Conservation (phyloP, 2,329 filamentous ascomycete species). For the Pseudocercospora macadamiae region DNA sequence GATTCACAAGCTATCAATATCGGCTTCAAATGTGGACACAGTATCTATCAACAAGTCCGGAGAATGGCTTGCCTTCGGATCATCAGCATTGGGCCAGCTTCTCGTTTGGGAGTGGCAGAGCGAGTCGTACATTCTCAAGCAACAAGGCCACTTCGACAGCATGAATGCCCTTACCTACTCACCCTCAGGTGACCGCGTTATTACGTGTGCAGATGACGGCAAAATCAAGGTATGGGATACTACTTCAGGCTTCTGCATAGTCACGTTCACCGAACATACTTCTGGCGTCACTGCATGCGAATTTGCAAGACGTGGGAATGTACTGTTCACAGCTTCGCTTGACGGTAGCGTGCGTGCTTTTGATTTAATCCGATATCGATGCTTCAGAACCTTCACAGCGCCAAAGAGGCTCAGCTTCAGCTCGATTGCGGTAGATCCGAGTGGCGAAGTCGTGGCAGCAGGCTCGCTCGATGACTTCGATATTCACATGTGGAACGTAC, state of each 20-base stretch:
- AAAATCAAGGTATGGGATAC: constrained; percentile 99
- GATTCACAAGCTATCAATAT: constrained; percentile 92
- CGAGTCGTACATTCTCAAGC: constrained; percentile 97
- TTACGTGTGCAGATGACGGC: constrained; percentile 93
- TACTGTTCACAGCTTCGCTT: constrained; percentile 91
- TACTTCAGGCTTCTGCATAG: constrained; percentile 93
- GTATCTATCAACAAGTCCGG: constrained; percentile 92
- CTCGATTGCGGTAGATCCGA: constrained; percentile 93
- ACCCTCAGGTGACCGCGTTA: constrained; percentile 87
- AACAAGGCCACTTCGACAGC: constrained; percentile 94
- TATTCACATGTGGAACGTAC: constrained; percentile 97
- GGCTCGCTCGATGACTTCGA: constrained; percentile 96
- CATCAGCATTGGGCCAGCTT: constrained; percentile 92
- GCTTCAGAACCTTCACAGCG: constrained; percentile 96
- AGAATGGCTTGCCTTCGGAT: constrained; percentile 96
- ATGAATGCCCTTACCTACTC: constrained; percentile 94
- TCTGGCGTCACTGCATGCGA: constrained; percentile 92
- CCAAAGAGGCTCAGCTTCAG: constrained; percentile 90
- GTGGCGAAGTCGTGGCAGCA: constrained; percentile 92
- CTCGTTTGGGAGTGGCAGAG: constrained; percentile 99
- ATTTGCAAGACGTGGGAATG: constrained; percentile 92
- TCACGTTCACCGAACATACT: constrained; percentile 96
- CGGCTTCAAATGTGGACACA: constrained; percentile 93
- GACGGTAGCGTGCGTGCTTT: constrained; percentile 94
- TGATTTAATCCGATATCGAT: constrained; percentile 94